Evolutionary conservation across 2,329 filamentous ascomycete species (phyloP).

Genomic region (Periconia digitata): DNA sequence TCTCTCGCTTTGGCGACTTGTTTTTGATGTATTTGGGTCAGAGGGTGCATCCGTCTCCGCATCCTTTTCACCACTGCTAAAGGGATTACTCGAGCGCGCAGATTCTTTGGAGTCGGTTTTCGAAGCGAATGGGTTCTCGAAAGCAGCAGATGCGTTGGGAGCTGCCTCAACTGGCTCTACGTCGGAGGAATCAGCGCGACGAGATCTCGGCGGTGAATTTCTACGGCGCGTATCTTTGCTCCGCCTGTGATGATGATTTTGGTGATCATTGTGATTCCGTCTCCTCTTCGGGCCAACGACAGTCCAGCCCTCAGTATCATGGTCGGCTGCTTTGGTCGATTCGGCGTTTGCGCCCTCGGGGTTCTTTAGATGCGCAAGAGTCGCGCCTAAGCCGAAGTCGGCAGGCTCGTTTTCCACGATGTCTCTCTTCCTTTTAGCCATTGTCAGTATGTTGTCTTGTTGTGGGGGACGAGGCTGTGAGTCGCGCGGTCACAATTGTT

Average conservation of each 20-base stretch:
- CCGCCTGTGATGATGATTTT: not conserved
- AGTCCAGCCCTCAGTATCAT: slow-evolving; percentile 31
- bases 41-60: not conserved
- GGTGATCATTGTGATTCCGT: slow-evolving; percentile 14
- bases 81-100: slow-evolving; percentile 19
- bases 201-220: not conserved
- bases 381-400: slow-evolving; percentile 32
- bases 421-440: slow-evolving; percentile 36
- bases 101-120: slow-evolving; percentile 11
- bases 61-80: slow-evolving; percentile 14
- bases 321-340: slow-evolving; percentile 9
- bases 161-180: not conserved
- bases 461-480: too few relatives aligned
- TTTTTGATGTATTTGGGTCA: slow-evolving; percentile 6
- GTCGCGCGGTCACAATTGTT: too few relatives aligned
- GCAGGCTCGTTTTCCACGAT: slow-evolving; percentile 16
- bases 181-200: slow-evolving; percentile 1
- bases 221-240: not conserved
- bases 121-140: slow-evolving; percentile 20
- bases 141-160: not conserved
- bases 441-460: slow-evolving; percentile 5
- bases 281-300: slow-evolving; percentile 28
- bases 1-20: slow-evolving; percentile 7
- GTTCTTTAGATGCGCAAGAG: slow-evolving; percentile 28
- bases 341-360: slow-evolving; percentile 15